Conservation (phyloP, 306 rosid species). For the Begonia peltatifolia region DNA sequence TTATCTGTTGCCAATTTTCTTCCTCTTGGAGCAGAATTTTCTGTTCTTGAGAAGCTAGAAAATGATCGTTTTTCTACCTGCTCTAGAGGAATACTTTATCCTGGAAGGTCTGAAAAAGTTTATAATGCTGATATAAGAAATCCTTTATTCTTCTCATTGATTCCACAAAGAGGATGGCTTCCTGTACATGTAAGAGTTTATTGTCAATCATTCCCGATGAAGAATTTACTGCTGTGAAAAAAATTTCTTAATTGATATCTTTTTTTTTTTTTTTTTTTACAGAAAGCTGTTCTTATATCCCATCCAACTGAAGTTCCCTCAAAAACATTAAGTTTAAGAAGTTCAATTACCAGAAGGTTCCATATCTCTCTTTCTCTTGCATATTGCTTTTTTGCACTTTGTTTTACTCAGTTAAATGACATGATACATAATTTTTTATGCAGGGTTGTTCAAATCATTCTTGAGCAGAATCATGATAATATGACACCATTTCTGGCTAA, state of each 20-base stretch:
- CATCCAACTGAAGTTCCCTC: conserved; percentile 63
- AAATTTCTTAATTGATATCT: conserved; percentile 4
- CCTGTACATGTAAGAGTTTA: conserved; percentile 51
- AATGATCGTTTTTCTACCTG: conserved; percentile 60
- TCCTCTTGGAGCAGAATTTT: conserved; percentile 85
- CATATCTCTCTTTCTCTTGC: conserved; percentile 10
- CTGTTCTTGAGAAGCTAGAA: conserved; percentile 72
- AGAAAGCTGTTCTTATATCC: conserved; percentile 90
- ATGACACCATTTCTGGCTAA: conserved; percentile 50
- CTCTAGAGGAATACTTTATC: conserved; percentile 60
- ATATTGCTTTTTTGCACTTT: conserved; percentile 6
- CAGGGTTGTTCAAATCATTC: conserved; percentile 86
- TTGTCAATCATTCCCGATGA: background rate
- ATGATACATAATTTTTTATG: conserved; percentile 16
- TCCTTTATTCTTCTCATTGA: conserved; percentile 80
- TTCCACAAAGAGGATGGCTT: conserved; percentile 96
- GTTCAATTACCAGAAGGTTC: conserved; percentile 94
- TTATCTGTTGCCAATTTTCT: conserved; percentile 68
- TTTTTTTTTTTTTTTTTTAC: conserved; percentile 13
- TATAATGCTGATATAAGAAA: conserved; percentile 73
- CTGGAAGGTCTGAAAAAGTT: conserved; percentile 65
- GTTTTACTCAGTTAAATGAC: conserved; percentile 12
- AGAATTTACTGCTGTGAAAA: conserved; percentile 3
- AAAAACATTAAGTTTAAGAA: conserved; percentile 71
- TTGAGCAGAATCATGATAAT: conserved; percentile 29